These are phyloP conservation scores for Saturnispora silvae DNA, from an alignment of 805 yeast species.

Conservation along the genomic window DNA sequence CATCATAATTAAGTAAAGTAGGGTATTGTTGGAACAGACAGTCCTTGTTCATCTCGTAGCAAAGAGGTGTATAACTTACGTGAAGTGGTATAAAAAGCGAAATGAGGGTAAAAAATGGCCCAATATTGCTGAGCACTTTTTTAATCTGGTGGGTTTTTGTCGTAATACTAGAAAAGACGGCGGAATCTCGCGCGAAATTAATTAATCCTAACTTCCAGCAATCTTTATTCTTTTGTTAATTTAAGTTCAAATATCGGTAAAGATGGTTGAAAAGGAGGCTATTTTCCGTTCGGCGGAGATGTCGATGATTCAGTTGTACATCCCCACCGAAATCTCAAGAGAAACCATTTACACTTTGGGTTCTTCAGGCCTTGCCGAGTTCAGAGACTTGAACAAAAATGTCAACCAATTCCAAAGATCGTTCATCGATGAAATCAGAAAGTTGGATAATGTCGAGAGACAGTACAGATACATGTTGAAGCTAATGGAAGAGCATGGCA, in stretches of 20 bases:
- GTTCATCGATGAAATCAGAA: constrained; percentile 79
- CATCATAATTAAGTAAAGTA: not conserved
- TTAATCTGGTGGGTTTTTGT: too few relatives aligned
- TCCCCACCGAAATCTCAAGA: constrained; percentile 82
- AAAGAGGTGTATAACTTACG: not conserved
- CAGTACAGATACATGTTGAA: constrained; percentile 53
- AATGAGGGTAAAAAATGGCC: not conserved
- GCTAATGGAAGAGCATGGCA: constrained; percentile 34
- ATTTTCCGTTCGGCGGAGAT: constrained; percentile 78
- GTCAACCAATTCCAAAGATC: constrained; percentile 84
- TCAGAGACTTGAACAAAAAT: constrained; percentile 77
- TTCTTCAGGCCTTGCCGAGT: constrained; percentile 73
- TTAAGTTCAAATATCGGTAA: not conserved
- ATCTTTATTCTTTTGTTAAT: too few relatives aligned
- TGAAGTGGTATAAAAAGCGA: not conserved
- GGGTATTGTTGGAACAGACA: not conserved
- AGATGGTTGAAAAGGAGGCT: constrained; percentile 17
- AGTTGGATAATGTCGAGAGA: constrained; percentile 78
- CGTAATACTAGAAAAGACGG: too few relatives aligned
- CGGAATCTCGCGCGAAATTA: not conserved
- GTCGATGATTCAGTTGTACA: constrained; percentile 85
- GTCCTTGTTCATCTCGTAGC: not conserved
- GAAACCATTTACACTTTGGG: constrained; percentile 84
- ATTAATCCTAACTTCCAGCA: not conserved
- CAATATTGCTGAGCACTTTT: not conserved